Percentiles rank a stretch among this genome's conserved stretches.
Evolutionary conservation across 371 early-diverging fungal genomes (phyloP).

Genomic region (Coelomomyces lativittatus): DNA sequence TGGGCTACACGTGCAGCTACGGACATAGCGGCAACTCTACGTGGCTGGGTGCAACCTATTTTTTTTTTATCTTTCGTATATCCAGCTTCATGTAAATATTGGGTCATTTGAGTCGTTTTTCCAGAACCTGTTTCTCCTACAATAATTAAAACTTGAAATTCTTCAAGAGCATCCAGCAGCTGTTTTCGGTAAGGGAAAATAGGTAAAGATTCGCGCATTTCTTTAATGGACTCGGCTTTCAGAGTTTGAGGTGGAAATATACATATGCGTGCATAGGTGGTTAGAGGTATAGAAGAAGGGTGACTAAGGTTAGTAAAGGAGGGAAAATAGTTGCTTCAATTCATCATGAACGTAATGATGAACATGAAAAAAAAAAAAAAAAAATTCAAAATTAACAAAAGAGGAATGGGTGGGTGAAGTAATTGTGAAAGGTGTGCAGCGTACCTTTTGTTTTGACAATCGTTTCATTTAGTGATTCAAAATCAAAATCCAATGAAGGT

Average conservation of each 20-base stretch:
- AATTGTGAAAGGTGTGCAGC: too few relatives aligned
- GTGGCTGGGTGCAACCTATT: constrained; percentile 96
- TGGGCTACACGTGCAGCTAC: constrained; percentile 93
- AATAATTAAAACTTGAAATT: constrained; percentile 73
- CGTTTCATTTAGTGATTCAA: too few relatives aligned
- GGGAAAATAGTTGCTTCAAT: too few relatives aligned
- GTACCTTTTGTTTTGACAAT: too few relatives aligned
- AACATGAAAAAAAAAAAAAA: too few relatives aligned
- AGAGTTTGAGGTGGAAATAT: constrained; percentile 31
- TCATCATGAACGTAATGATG: too few relatives aligned
- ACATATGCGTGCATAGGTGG: too few relatives aligned
- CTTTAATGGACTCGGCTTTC: constrained; percentile 52
- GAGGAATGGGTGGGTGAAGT: too few relatives aligned
- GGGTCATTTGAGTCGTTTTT: constrained; percentile 97
- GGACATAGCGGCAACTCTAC: constrained; percentile 97
- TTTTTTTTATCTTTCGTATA: constrained; percentile 69
- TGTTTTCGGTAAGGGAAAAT: constrained; percentile 65
- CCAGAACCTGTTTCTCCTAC: constrained; percentile 98
- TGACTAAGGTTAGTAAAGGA: too few relatives aligned
- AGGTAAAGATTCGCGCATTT: constrained; percentile 79
- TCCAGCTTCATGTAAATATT: constrained; percentile 90
- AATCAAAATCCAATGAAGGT: too few relatives aligned
- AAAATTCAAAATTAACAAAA: too few relatives aligned
- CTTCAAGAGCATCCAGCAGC: constrained; percentile 61
- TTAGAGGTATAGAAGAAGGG: too few relatives aligned